These are phyloP conservation scores for Pythium apleroticum DNA, from an alignment of 352 stramenopile species.

Conservation along the genomic window DNA sequence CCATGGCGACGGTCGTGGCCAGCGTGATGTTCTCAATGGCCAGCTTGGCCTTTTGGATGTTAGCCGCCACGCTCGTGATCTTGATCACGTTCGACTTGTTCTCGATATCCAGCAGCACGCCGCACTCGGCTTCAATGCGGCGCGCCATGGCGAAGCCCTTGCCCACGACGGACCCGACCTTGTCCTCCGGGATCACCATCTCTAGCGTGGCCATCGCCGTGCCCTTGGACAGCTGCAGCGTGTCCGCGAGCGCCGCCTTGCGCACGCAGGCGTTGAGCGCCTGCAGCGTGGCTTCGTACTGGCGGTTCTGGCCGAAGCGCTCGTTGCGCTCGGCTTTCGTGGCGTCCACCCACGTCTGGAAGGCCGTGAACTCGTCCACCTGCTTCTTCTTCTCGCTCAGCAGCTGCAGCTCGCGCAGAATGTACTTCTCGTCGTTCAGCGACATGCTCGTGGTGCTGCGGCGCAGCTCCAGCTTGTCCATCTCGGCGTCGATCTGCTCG, in stretches of 20 bases:
- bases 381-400: slow-evolving; percentile 61
- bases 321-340: slow-evolving; percentile 56
- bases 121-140: slow-evolving; percentile 57
- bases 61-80: slow-evolving; percentile 52
- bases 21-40: slow-evolving; percentile 73
- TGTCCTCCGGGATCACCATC: slow-evolving; percentile 54
- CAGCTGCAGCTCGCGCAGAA: slow-evolving; percentile 65
- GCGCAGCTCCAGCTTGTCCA: slow-evolving; percentile 54
- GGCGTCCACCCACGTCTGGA: slow-evolving; percentile 60
- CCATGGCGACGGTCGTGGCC: slow-evolving; percentile 62
- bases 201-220: slow-evolving; percentile 54
- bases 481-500: slow-evolving; percentile 54
- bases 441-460: slow-evolving; percentile 77
- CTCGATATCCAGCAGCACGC: slow-evolving; percentile 64
- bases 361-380: slow-evolving; percentile 46
- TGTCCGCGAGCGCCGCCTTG: slow-evolving; percentile 52
- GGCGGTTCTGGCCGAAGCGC: slow-evolving; percentile 55
- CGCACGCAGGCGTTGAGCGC: slow-evolving; percentile 49
- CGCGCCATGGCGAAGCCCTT: slow-evolving; percentile 59
- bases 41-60: slow-evolving; percentile 39
- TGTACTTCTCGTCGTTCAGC: slow-evolving; percentile 63
- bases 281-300: slow-evolving; percentile 48
- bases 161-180: slow-evolving; percentile 66
- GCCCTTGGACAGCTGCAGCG: slow-evolving; percentile 27
- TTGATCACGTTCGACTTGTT: slow-evolving; percentile 51